Evolutionary conservation across 2,329 filamentous ascomycete species (phyloP), one percentile per base, ranked within the genome.

Genomic region (Helotiales sp.): DNA sequence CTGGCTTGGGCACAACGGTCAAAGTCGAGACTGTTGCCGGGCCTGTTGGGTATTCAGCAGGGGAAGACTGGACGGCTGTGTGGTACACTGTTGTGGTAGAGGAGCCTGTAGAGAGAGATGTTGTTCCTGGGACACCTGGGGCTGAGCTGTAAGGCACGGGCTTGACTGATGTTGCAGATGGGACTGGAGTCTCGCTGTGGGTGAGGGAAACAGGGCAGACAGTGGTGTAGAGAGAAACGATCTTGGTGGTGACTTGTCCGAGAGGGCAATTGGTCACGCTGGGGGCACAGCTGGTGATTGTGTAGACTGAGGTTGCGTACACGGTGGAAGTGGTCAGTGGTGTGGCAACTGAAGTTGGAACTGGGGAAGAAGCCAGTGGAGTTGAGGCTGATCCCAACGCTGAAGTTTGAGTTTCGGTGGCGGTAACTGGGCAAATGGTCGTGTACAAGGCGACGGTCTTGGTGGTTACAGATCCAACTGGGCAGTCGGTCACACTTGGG

Each of bases 261-360:
- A 61, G 17, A 13, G 28, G 34, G n/a, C 59, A 61, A 20, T 61
- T 13, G 3, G 28, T 49, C 8, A 57, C 52, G 11, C 28, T 22
- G 17, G 59, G 59, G n/a, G 59, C 43, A 22, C 59, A 61, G 15
- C 26, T 49, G 22, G 43, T 47, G 43, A 61, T 37, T 13, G 59
- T 61, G 43, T 61, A 49, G 4, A 49, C 43, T 22, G 43, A 24
- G 24, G 43, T 49, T 13, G 37, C n/a, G 26, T 59, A 59, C 6
- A 61, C 59, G 13, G 59, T 61, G 28, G 59, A 61, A 8, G 59
- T 61, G 34, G 59, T 61, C 22, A 61, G 10, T 6, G 28, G 28
- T 15, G 28, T 37, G 3, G 26, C 11, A 11, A 22, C 3, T 22
- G 40, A 28, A 8, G 40, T 49, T 17, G 59, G 26, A 7, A 49